phyloP scores from a whole-genome alignment of 208 protist species.

The Phytomonas sp. region DNA sequence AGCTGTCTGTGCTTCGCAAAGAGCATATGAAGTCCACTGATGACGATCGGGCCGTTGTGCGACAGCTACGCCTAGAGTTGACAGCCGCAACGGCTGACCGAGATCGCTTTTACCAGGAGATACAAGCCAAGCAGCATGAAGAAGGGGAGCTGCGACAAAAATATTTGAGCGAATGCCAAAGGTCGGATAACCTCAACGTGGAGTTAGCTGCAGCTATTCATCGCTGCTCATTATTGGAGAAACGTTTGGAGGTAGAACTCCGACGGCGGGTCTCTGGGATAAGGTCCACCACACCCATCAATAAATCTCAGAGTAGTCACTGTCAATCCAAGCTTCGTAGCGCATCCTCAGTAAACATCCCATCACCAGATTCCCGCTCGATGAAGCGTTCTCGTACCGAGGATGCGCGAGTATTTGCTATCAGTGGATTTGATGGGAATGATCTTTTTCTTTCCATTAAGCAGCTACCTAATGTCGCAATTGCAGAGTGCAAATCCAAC shows the following conservation, averaged over 20 bases:
- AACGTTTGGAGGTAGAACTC: constrained; percentile 53
- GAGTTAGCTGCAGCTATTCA: constrained; percentile 53
- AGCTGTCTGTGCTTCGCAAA: constrained; percentile 34
- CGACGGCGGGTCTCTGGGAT: constrained; percentile 38
- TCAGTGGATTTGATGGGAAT: constrained; percentile 77
- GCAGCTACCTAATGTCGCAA: constrained; percentile 61
- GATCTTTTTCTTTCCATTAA: constrained; percentile 47
- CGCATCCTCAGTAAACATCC: constrained; percentile 21
- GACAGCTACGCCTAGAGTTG: constrained; percentile 36
- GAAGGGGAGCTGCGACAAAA: constrained; percentile 31
- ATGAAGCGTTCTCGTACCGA: constrained; percentile 61
- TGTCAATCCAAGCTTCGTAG: constrained; percentile 16
- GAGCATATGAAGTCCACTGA: constrained; percentile 43
- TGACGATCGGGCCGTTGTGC: constrained; percentile 22
- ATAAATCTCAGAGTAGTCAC: not conserved
- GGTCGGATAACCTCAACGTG: constrained; percentile 37
- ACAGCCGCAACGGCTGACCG: constrained; percentile 39
- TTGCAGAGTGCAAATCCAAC: constrained; percentile 81
- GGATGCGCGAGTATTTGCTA: constrained; percentile 72
- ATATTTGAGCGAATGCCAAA: constrained; percentile 37
- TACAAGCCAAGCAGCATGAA: constrained; percentile 27
- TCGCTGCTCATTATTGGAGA: constrained; percentile 57
- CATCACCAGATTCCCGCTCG: constrained; percentile 11
- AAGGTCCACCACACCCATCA: constrained; percentile 14
- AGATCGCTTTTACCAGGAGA: constrained; percentile 17